These are phyloP conservation scores for Periconia macrospinosa DNA, from an alignment of 2,329 filamentous ascomycete genomes.

Conservation along the genomic window DNA sequence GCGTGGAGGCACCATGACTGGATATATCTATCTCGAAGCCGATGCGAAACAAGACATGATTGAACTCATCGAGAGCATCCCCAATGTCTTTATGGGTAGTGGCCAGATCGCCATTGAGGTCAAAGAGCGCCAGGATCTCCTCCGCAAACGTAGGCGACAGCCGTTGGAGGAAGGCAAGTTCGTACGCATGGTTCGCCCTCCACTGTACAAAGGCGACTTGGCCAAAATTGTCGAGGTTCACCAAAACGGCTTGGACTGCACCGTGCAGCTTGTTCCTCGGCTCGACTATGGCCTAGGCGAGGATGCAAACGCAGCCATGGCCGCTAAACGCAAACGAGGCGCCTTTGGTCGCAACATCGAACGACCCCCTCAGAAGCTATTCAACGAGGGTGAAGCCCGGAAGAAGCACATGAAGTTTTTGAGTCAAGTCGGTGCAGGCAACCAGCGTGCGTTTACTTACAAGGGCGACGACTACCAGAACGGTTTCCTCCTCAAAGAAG, in stretches of 20 bases:
- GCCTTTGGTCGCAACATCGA: slow-evolving; percentile 57
- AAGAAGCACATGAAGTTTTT: slow-evolving; percentile 76
- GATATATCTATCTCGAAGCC: slow-evolving; percentile 94
- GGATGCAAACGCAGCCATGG: slow-evolving; percentile 60
- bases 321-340: slow-evolving; percentile 75
- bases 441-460: slow-evolving; percentile 76
- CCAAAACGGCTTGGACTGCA: slow-evolving; percentile 86
- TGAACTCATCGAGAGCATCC: slow-evolving; percentile 77
- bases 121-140: slow-evolving; percentile 96
- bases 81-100: slow-evolving; percentile 85
- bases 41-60: slow-evolving; percentile 84
- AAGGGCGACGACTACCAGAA: slow-evolving; percentile 88
- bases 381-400: slow-evolving; percentile 89
- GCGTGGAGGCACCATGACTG: slow-evolving; percentile 84
- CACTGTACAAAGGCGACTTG: slow-evolving; percentile 84
- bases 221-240: slow-evolving; percentile 92
- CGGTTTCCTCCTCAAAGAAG: slow-evolving; percentile 90
- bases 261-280: slow-evolving; percentile 84
- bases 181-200: slow-evolving; percentile 80
- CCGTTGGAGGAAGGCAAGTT: slow-evolving; percentile 81
- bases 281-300: slow-evolving; percentile 90
- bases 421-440: slow-evolving; percentile 54
- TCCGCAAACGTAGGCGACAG: slow-evolving; percentile 85
- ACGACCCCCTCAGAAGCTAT: slow-evolving; percentile 82
- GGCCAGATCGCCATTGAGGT: slow-evolving; percentile 90